These are phyloP conservation scores for Mesostigma viride DNA, from an alignment of 139 green algal species.

Conservation along the genomic window DNA sequence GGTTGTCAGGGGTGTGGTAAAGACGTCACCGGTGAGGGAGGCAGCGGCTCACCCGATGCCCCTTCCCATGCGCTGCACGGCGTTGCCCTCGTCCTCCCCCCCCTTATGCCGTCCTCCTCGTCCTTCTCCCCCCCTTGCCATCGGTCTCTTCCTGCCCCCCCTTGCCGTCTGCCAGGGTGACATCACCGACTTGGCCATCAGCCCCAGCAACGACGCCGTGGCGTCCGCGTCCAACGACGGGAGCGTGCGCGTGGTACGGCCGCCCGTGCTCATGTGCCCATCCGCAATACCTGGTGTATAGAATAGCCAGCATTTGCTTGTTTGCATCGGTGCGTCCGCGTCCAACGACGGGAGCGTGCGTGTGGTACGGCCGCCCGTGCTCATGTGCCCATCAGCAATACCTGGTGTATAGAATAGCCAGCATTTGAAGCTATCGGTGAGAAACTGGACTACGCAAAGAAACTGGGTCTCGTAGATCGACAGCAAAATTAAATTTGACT, in stretches of 20 bases:
- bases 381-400: too few relatives aligned
- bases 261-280: too few relatives aligned
- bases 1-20: neutral
- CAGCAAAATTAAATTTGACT: too few relatives aligned
- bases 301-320: too few relatives aligned
- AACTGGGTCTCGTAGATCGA: too few relatives aligned
- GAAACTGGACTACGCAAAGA: too few relatives aligned
- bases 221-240: slow-evolving; percentile 34
- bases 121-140: neutral
- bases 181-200: slow-evolving; percentile 38
- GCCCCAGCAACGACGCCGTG: slow-evolving; percentile 20
- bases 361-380: slow-evolving; percentile 16
- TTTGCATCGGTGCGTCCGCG: slow-evolving; percentile 25
- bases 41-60: neutral
- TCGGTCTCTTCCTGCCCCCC: neutral
- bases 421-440: too few relatives aligned
- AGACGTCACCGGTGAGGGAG: neutral
- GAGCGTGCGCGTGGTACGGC: slow-evolving; percentile 28
- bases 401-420: too few relatives aligned
- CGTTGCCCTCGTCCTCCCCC: neutral
- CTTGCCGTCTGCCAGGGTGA: slow-evolving; percentile 22
- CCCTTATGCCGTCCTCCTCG: neutral
- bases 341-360: slow-evolving; percentile 35
- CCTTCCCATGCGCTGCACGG: neutral
- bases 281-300: too few relatives aligned